These are phyloP conservation scores for Linnemannia exigua DNA, from an alignment of 192 early-diverging fungal species.

Conservation along the genomic window DNA sequence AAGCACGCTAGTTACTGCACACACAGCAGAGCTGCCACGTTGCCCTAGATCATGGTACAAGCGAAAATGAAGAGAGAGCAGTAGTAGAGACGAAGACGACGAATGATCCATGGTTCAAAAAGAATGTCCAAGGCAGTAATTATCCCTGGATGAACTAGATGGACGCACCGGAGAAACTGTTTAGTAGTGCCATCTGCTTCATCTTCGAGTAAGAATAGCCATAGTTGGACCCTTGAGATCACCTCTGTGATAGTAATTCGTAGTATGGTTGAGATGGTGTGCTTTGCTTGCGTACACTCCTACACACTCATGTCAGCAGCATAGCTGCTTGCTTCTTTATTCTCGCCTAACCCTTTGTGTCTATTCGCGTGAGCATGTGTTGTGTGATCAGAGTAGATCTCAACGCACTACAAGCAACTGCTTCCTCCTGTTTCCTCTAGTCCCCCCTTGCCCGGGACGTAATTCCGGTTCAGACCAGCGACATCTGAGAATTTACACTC, in stretches of 20 bases:
- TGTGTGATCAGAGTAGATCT: not conserved
- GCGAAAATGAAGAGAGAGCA: not conserved
- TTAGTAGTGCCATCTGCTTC: not conserved
- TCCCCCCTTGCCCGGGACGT: not conserved
- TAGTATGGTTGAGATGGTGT: not conserved
- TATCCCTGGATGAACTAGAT: not conserved
- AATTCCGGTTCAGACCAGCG: not conserved
- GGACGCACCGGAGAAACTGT: not conserved
- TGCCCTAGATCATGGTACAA: not conserved
- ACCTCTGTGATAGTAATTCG: not conserved
- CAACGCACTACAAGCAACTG: too few relatives aligned
- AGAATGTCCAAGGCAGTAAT: not conserved
- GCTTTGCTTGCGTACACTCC: not conserved
- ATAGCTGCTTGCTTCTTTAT: not conserved
- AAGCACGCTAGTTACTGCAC: not conserved
- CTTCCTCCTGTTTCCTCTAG: too few relatives aligned
- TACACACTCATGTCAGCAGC: not conserved
- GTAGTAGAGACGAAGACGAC: not conserved
- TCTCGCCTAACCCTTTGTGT: not conserved
- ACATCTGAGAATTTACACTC: not conserved
- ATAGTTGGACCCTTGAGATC: not conserved
- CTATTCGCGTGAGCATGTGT: not conserved
- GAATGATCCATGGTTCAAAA: not conserved
- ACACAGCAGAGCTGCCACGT: not conserved
- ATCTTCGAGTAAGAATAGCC: not conserved